Conservation (phyloP, 2,329 filamentous ascomycete genomes). For the Aspergillus tanneri region DNA sequence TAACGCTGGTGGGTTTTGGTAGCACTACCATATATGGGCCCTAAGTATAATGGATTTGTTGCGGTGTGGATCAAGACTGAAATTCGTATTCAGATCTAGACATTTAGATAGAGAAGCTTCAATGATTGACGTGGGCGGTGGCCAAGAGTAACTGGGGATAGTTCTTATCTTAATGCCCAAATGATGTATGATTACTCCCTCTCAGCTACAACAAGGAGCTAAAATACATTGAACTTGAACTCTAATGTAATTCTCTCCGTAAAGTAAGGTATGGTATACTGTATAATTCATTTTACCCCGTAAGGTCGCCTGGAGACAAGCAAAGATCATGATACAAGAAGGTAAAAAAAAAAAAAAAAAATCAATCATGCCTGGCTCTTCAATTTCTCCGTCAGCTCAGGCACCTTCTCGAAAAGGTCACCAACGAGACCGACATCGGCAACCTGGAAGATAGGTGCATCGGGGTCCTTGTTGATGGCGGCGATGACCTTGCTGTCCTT, state of each 20-base stretch:
- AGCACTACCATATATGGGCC: too few relatives aligned
- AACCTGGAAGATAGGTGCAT: constrained; percentile 97
- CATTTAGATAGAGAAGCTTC: too few relatives aligned
- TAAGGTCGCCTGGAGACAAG: constrained; percentile 5
- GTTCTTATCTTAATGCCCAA: too few relatives aligned
- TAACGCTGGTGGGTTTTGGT: too few relatives aligned
- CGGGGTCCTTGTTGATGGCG: constrained; percentile 95
- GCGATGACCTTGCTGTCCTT: constrained; percentile 99
- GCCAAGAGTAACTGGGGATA: too few relatives aligned
- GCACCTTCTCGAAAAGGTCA: constrained; percentile 92
- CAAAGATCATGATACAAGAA: constrained; percentile 22
- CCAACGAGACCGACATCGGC: constrained; percentile 94
- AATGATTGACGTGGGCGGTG: too few relatives aligned
- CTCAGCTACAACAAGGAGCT: background rate
- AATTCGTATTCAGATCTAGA: too few relatives aligned
- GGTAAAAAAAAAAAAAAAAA: constrained; percentile 12
- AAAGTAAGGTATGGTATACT: constrained; percentile 14
- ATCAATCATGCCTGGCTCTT: constrained; percentile 52
- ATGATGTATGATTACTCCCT: background rate
- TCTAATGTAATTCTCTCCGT: constrained; percentile 1
- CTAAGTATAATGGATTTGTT: too few relatives aligned
- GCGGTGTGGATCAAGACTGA: too few relatives aligned
- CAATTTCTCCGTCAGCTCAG: constrained; percentile 93
- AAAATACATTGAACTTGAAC: background rate
- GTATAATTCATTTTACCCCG: constrained; percentile 6